Evolutionary conservation across 352 stramenopile genomes (phyloP).

Genomic region (Sclerospora graminicola): DNA sequence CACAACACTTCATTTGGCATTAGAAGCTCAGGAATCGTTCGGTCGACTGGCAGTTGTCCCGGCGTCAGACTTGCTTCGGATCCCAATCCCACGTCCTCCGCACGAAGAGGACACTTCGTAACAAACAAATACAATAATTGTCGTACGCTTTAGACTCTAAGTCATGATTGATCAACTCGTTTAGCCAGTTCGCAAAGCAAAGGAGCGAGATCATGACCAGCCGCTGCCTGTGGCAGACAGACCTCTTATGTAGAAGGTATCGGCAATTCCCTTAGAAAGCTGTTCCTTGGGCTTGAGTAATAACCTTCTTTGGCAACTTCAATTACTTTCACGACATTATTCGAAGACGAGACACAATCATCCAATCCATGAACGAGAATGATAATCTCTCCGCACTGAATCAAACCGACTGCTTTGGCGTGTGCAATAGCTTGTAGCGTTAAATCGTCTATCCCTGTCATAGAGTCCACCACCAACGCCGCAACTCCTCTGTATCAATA

Average conservation of each 20-base stretch:
- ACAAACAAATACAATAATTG: conserved; percentile 6
- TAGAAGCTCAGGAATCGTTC: conserved; percentile 61
- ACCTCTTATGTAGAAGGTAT: conserved; percentile 21
- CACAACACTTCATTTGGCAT: conserved; percentile 58
- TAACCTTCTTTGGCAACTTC: conserved; percentile 59
- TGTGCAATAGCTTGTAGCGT: conserved; percentile 79
- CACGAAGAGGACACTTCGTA: conserved; percentile 21
- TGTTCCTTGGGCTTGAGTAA: conserved; percentile 43
- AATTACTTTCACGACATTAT: conserved; percentile 88
- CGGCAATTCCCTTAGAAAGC: conserved; percentile 50
- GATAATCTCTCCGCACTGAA: conserved; percentile 76
- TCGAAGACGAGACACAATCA: conserved; percentile 68
- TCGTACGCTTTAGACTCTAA: no score
- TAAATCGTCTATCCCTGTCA: conserved; percentile 79
- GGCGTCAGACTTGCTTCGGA: conserved; percentile 71
- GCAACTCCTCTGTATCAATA: conserved; percentile 47
- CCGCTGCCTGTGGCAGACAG: no score
- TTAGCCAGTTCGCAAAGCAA: no score
- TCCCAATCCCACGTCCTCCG: conserved; percentile 47
- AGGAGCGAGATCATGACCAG: no score
- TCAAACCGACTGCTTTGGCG: conserved; percentile 71
- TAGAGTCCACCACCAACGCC: conserved; percentile 54
- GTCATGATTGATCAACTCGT: conserved; percentile 1
- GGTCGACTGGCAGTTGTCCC: conserved; percentile 49
- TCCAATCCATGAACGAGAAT: conserved; percentile 86